Base-by-base conservation (phyloP, 495 filamentous ascomycete species). In the Margaritispora aquatica region DNA sequence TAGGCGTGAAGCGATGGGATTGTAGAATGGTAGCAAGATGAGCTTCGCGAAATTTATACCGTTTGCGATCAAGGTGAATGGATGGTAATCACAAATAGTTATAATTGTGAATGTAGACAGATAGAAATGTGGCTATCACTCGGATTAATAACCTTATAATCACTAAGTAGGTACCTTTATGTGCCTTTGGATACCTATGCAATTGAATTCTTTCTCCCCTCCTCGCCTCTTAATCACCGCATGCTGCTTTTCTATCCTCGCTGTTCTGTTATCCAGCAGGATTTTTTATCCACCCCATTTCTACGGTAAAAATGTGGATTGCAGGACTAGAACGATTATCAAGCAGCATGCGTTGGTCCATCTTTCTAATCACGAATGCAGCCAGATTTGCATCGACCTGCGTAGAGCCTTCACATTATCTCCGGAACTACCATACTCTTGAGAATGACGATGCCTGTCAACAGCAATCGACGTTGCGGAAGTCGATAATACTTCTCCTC, bases 221-320 rank as follows among this genome's bases (percentile, higher is more conserved):
- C 29, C 5, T 5, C 29, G 29, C 29, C 13, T 5, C 29, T 34
- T 34, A 15, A 3, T 44, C 38, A n/a, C 38, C 8, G 38, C 38
- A 9, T 44, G 38, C 38, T 44, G 38, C 38, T 17, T n/a, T 44
- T 9, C 7, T 8, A 17, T 50, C 10, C n/a, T n/a, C n/a, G n/a
- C n/a, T n/a, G n/a, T n/a, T n/a, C n/a, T n/a, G n/a, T n/a, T n/a
- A n/a, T n/a, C 21, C 47, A 9, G 20, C 47, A 50, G 20, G 47
- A 5, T 24, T 57, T n/a, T n/a, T 55, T 55, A 55, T 61, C 58
- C 58, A 41, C 58, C 29, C 34, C 31, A 23, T 55, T 21, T 15
- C 11, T 23, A 56, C 59, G 59, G 59, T 49, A 62, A 56, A 62
- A 61, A 27, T 56, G 31, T 57, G 54, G 52, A 47, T 50, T 55